Base-by-base conservation (phyloP, 2,329 filamentous ascomycete species). In the Curvularia sp. region DNA sequence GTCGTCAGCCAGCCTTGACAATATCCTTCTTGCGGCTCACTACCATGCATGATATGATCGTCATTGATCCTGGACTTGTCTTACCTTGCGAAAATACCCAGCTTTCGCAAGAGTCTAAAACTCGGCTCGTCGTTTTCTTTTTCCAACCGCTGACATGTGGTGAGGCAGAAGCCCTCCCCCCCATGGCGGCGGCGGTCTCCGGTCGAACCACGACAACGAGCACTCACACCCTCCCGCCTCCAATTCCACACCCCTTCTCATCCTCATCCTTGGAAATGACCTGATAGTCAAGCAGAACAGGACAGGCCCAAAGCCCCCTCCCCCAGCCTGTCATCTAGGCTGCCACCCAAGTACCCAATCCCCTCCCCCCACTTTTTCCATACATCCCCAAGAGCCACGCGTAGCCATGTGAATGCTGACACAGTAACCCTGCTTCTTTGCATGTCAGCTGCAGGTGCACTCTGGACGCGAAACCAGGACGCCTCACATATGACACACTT, bases 381-480 rank as follows among this genome's bases (percentile, higher is more conserved):
- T 42, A 15, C 39, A 42, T 25, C 39, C 39, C 52, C 50, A 23
- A 59, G 53, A 63, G 60, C 62, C 60, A 63, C 53, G 41, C 42
- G 25, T 38, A 36, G 54, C 15, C 51, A 45, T 30, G 15, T 38
- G 36, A 53, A 57, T 54, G 57, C 57, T 65, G 60, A 65, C 51
- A 58, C 47, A 36, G 23, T 15, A 38, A 49, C 47, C 47, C 41
- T 47, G 32, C 23, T 38, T 43, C n/a, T 34, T 61, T 39, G 32
- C 59, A 51, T 67, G 66, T 70, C 67, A 70, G 67, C 66, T 70
- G 67, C 67, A 70, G 66, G 65, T 69, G 60, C 65, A 28, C 58
- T 19, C 23, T 21, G 34, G 48, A 47, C 59, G 57, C 59, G 60
- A 56, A 62, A 63, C 34, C 12, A 49, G 25, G 19, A 23, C 30